A percentile compares a stretch with the other conserved stretches of the same genome.
Evolutionary conservation across 345 rosid species (phyloP).

Genomic region (Barbarea vulgaris): DNA sequence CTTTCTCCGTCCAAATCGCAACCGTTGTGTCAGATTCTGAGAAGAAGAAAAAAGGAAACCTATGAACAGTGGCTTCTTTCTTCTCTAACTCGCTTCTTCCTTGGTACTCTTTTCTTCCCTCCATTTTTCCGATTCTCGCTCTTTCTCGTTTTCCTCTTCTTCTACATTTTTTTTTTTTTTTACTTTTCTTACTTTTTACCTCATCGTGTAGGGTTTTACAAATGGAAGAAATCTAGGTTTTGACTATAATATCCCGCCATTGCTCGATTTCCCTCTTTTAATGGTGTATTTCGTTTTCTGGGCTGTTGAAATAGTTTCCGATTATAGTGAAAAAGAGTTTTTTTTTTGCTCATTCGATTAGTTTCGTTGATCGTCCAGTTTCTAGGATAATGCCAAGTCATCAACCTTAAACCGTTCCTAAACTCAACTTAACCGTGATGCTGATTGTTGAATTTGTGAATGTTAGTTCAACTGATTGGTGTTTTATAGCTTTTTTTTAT

Average conservation of each 20-base stretch:
- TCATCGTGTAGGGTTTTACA: constrained; percentile 29
- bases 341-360: not conserved
- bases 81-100: constrained; percentile 35
- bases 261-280: not conserved
- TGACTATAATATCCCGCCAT: constrained; percentile 23
- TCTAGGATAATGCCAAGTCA: constrained; percentile 12
- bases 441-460: not conserved
- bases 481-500: not conserved
- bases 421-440: not conserved
- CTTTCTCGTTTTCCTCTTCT: not conserved
- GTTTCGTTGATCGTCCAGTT: not conserved
- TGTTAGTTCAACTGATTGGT: not conserved
- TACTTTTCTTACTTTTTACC: constrained; percentile 11
- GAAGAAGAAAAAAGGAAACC: not conserved
- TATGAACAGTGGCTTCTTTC: constrained; percentile 35
- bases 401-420: not conserved
- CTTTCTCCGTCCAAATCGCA: constrained; percentile 24
- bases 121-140: not conserved
- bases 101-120: constrained; percentile 13
- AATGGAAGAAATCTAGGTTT: not conserved
- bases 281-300: not conserved
- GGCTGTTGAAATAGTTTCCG: not conserved
- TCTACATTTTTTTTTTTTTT: not conserved
- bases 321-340: not conserved
- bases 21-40: constrained; percentile 16